Conservation (phyloP, 2,329 filamentous ascomycete genomes). For the Orbilia blumenaviensis region DNA sequence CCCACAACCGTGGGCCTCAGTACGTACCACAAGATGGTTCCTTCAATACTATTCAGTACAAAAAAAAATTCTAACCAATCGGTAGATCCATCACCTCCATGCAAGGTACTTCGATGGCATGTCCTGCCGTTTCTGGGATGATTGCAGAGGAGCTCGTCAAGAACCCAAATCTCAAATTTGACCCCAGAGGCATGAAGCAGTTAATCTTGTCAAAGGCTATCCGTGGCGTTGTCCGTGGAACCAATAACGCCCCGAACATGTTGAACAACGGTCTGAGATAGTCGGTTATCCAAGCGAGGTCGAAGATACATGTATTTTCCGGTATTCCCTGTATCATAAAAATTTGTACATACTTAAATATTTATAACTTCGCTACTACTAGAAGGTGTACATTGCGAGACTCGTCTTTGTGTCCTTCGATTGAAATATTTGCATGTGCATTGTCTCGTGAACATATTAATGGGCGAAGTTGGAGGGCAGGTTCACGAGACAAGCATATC, state of each 20-base stretch:
- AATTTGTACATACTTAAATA: neutral
- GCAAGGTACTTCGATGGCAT: conserved; percentile 66
- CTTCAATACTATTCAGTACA: neutral
- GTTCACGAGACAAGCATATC: too few species aligned
- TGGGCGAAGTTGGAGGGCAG: too few species aligned
- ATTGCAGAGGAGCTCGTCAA: conserved; percentile 56
- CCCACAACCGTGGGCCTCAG: conserved; percentile 61
- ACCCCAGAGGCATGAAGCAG: conserved; percentile 55
- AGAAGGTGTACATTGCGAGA: too few species aligned
- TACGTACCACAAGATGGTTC: neutral
- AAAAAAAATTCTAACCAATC: neutral
- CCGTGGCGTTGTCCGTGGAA: conserved; percentile 20
- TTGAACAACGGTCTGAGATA: conserved; percentile 40
- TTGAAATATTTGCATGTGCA: too few species aligned
- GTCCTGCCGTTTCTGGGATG: conserved; percentile 61
- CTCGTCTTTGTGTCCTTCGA: too few species aligned
- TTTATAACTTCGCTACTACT: too few species aligned
- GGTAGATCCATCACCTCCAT: conserved; percentile 64
- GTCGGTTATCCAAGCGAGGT: neutral
- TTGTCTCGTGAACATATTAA: too few species aligned
- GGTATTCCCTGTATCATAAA: neutral
- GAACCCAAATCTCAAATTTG: conserved; percentile 51
- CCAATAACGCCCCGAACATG: conserved; percentile 42
- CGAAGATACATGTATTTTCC: too few species aligned
- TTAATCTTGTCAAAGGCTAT: conserved; percentile 32